Evolutionary conservation across 2,329 filamentous ascomycete genomes (phyloP).

Genomic region (Westerdykella aurantiaca): DNA sequence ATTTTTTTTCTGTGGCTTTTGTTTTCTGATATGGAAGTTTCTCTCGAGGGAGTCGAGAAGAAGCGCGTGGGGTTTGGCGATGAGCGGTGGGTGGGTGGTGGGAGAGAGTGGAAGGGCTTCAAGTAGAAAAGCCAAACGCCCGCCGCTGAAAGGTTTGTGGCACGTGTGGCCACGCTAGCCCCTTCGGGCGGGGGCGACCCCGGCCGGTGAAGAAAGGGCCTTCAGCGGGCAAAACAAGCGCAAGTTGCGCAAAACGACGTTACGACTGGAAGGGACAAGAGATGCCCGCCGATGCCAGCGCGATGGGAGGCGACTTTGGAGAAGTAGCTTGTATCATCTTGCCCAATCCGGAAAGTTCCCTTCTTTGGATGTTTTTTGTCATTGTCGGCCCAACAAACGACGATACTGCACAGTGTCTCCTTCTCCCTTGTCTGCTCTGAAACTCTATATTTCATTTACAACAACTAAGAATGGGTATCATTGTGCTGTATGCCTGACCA

Average conservation of each 20-base stretch:
- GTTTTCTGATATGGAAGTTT: conserved; percentile 28
- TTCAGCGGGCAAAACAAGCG: conserved; percentile 2
- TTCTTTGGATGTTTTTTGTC: background rate
- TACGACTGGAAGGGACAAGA: background rate
- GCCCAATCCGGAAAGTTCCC: no score
- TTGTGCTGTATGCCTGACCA: conserved; percentile 11
- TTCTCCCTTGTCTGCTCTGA: background rate
- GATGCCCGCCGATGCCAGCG: background rate
- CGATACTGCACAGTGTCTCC: background rate
- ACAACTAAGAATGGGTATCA: conserved; percentile 31
- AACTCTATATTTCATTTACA: conserved; percentile 1
- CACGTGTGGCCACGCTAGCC: conserved; percentile 5
- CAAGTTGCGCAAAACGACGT: no score
- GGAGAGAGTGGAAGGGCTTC: conserved; percentile 12
- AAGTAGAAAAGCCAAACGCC: conserved; percentile 4
- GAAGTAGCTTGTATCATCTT: no score
- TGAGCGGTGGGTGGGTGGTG: conserved; percentile 17
- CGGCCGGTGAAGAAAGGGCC: conserved; percentile 19
- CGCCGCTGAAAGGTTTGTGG: background rate
- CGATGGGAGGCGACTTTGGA: background rate
- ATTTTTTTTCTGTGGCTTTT: conserved; percentile 36
- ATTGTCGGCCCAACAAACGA: background rate
- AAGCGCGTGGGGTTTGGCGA: conserved; percentile 19
- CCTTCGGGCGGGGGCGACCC: conserved; percentile 10
- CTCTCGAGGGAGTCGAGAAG: conserved; percentile 28